Base-by-base conservation (phyloP, 176 grass and related monocot species). In the Poa pratensis region DNA sequence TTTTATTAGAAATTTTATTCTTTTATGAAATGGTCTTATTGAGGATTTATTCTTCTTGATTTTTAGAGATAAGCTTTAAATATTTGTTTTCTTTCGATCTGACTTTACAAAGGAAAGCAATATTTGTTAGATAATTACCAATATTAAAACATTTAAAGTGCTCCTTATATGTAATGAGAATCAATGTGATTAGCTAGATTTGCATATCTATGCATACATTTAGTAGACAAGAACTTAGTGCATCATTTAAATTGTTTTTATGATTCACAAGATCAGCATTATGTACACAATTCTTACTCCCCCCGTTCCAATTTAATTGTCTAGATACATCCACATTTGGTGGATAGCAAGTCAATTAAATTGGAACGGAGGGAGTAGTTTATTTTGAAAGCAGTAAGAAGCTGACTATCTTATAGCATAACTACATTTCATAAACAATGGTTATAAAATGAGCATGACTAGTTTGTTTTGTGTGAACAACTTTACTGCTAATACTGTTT, bases 191-290 rank as follows among this genome's bases (percentile, higher is more conserved):
- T 55, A 82, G 51, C 48, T 69, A 24, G 2, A 55, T 1, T 70
- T 55, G 3, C 24, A 23, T 75, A 76, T 52, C 39, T 76, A 39
- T 65, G 58, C 57, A 11, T 52, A 59, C 7, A 16, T 43, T 68
- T 46, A 73, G 81, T 40, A 82, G 8, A 59, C 22, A 58, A 58
- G 17, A 19, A 83, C 11, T 15, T 7, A 42, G 24, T 83, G 37
- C 6, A 23, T 22, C 28, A 46, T n/a, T 62, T 35, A n/a, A 58
- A 73, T 48, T 61, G 26, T 58, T 48, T 43, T 27, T 26, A 13
- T 83, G 37, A 83, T 57, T 55, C n/a, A 4, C 20, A 62, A 45
- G 45, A 43, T 60, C 34, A 14, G 16, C 66, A 72, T 82, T 82
- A 3, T 82, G 15, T 48, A n/a, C 23, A 58, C 9, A 64, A 37